Percentiles rank a stretch among this genome's conserved stretches.
These are phyloP conservation scores for Aspergillus ibericus DNA, from an alignment of 2,329 filamentous ascomycete genomes.

Conservation along the genomic window DNA sequence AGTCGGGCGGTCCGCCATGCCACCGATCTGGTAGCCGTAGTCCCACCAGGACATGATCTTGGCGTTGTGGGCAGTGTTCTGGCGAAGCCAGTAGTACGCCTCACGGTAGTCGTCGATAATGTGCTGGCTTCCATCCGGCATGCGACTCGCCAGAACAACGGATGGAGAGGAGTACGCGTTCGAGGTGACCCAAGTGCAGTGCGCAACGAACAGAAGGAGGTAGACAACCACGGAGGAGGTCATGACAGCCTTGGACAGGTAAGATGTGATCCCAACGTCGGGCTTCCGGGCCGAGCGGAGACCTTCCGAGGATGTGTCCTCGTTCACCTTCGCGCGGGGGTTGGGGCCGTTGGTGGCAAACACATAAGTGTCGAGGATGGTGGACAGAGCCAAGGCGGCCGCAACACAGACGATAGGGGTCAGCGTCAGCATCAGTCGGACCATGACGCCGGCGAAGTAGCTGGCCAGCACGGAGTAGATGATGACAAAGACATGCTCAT, in stretches of 20 bases:
- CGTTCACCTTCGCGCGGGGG: constrained; percentile 45
- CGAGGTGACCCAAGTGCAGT: constrained; percentile 99
- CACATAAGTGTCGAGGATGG: constrained; percentile 85
- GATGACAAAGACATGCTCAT: constrained; percentile 97
- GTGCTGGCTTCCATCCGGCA: constrained; percentile 93
- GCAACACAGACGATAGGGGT: constrained; percentile 96
- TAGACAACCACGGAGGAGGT: constrained; percentile 73
- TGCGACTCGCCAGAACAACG: constrained; percentile 85
- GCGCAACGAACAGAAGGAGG: constrained; percentile 87
- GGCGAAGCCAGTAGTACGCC: constrained; percentile 98
- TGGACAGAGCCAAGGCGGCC: constrained; percentile 82
- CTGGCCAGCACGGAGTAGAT: constrained; percentile 96
- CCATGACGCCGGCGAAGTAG: constrained; percentile 99
- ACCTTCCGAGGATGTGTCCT: constrained; percentile 35
- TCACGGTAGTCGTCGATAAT: constrained; percentile 99
- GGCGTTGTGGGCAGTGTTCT: constrained; percentile 91
- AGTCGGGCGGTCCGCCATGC: constrained; percentile 96
- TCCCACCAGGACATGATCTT: constrained; percentile 99
- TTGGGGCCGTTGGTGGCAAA: constrained; percentile 62
- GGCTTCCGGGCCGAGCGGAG: constrained; percentile 73
- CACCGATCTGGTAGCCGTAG: constrained; percentile 98
- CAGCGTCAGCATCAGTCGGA: constrained; percentile 95
- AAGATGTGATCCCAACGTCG: constrained; percentile 78
- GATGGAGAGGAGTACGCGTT: constrained; percentile 99
- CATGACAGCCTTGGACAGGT: constrained; percentile 76